Evolutionary conservation across 2,329 filamentous ascomycete genomes (phyloP), one percentile per base, ranked within the genome.

Genomic region (Cercospora nicotianae): DNA sequence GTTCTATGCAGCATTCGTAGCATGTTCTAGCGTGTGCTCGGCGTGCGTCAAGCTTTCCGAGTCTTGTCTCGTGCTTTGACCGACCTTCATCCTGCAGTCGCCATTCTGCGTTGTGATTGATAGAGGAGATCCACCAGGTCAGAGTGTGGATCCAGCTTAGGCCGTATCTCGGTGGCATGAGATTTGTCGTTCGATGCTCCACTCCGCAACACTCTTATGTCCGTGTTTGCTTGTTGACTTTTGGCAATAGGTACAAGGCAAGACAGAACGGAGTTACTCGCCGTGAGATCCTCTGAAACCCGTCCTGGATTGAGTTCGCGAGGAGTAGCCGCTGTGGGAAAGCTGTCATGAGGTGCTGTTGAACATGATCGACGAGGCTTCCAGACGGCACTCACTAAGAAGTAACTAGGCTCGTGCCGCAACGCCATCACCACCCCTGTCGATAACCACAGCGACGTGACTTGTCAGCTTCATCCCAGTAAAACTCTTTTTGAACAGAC

Each of bases 111-210:
- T 42, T 53, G 53, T 58, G 55, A 57, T 57, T 63, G 53, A 18
- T 48, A 36, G 45, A 42, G 23, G 53, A 36, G 58, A 36, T 63
- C 55, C 63, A 59, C 63, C 31, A 42, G 2, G n/a, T 18, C 48
- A 61, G 57, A 63, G 33, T 36, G 51, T 62, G 61, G 36, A 62
- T 60, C 61, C 61, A 26, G 5, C n/a, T 53, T 60, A 60, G 65
- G 64, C 66, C 63, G 63, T 65, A 69, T 68, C 64, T 70, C 69
- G 69, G 69, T 60, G 60, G 63, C 48, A 53, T 69, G 31, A 59
- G 55, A 59, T 59, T 59, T 36, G 55, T 59, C 31, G 55, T 59
- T 36, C 31, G 30, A 59, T 59, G 55, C 55, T 59, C 55, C 55
- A 59, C 55, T 36, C 18, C 6, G 31, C 31, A 23, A 10, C 16